phyloP scores from a whole-genome alignment of 2,329 filamentous ascomycete genomes.

The Fonsecaea multimorphosa region DNA sequence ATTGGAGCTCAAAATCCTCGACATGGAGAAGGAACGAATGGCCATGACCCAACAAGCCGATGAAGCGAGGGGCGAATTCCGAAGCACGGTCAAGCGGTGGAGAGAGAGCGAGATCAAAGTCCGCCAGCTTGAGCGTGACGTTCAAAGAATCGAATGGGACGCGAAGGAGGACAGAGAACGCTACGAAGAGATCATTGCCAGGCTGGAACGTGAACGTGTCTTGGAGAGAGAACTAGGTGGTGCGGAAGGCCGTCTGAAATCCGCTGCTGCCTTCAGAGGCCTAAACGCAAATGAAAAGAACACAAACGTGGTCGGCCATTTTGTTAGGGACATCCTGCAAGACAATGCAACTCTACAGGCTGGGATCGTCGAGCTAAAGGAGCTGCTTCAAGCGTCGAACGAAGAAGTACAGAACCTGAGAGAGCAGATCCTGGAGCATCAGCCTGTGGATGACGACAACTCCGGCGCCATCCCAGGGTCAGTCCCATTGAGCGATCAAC shows the following conservation, averaged over 20 bases:
- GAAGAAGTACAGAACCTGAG: slow-evolving; percentile 88
- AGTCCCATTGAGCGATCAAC: slow-evolving; percentile 69
- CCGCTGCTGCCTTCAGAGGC: slow-evolving; percentile 66
- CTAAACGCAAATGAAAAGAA: slow-evolving; percentile 57
- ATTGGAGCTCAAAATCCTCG: slow-evolving; percentile 78
- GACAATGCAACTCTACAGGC: slow-evolving; percentile 95
- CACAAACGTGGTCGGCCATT: slow-evolving; percentile 84
- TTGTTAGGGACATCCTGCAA: slow-evolving; percentile 91
- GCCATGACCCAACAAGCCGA: slow-evolving; percentile 71
- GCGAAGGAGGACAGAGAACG: slow-evolving; percentile 78
- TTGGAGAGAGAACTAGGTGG: slow-evolving; percentile 83
- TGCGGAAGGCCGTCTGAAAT: slow-evolving; percentile 79
- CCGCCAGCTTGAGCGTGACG: slow-evolving; percentile 78
- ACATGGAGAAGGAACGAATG: slow-evolving; percentile 82
- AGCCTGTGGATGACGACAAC: slow-evolving; percentile 60
- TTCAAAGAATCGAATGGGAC: slow-evolving; percentile 87
- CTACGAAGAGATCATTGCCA: slow-evolving; percentile 78
- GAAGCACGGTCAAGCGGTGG: slow-evolving; percentile 81
- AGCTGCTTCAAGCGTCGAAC: slow-evolving; percentile 89
- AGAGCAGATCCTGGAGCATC: slow-evolving; percentile 80
- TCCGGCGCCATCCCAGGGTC: slow-evolving; percentile 33
- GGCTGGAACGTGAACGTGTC: slow-evolving; percentile 81
- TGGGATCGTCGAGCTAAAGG: slow-evolving; percentile 86
- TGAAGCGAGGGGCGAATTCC: slow-evolving; percentile 74
- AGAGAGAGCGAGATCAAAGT: slow-evolving; percentile 82